Base-by-base conservation (phyloP, 2,329 filamentous ascomycete species). In the Blastomyces silverae region DNA sequence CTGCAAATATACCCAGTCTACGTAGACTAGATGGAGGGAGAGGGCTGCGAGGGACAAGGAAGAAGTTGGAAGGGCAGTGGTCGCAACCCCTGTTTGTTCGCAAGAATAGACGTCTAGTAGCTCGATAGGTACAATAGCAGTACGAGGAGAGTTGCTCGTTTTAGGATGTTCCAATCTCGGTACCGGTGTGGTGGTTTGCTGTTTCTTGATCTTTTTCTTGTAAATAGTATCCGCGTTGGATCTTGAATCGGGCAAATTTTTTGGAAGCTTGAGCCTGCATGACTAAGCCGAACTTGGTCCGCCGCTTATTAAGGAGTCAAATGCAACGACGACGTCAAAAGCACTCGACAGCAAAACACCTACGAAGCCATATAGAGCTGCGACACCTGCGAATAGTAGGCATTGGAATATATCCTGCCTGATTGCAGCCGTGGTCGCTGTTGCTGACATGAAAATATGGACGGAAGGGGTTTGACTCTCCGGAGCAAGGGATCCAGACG, bases 381-480 rank as follows among this genome's bases (percentile, higher is more conserved):
- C n/a, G 53, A 37, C 34, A 56, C 8, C 53, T 56, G 34, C 53
- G n/a, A 37, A 17, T 20, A 20, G 20, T 31, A 56, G 53, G 20
- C 55, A 57, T 57, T 57, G 55, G 39, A 11, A 53, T 28, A 37
- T 56, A 52, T 3, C 50, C 50, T 28, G 11, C 22, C 13, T 31
- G 50, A n/a, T 39, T 39, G n/a, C 31, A 39, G 50, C 31, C 34
- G 55, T 60, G 17, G 44, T 37, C 59, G n/a, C 17, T 28, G 20
- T 60, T 62, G 20, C 17, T 39, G 63, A 48, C 31, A 59, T 46
- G 67, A 42, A 64, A 79, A 70, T 70, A 82, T 84, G 79, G 83
- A 84, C 70, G 79, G 76, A 64, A 81, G 81, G 71, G 84, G 84
- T 60, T 81, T 87, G 69, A 87, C 85, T 64, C 80, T 88, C 69